phyloP scores from a whole-genome alignment of 495 filamentous ascomycete species.

The Lasiosphaeria ovina region DNA sequence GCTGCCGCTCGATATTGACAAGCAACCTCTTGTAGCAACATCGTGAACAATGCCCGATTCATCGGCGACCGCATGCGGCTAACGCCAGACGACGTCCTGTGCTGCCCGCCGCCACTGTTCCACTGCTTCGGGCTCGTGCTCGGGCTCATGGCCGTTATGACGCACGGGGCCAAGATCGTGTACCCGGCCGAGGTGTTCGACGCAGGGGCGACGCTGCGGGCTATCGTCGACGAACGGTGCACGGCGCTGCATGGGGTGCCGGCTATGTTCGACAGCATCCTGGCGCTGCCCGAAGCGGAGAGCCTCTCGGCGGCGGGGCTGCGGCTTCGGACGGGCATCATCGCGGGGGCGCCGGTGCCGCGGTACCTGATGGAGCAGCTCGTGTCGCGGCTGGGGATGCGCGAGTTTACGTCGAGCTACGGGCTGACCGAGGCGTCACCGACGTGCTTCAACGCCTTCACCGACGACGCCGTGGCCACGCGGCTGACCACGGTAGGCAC shows the following conservation, averaged over 20 bases:
- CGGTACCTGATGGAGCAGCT: constrained; percentile 61
- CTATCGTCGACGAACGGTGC: constrained; percentile 62
- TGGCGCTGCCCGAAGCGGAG: constrained; percentile 50
- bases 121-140: constrained; percentile 75
- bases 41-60: constrained; percentile 68
- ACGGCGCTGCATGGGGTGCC: constrained; percentile 71
- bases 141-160: constrained; percentile 63
- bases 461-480: constrained; percentile 57
- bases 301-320: constrained; percentile 43
- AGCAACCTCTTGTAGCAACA: constrained; percentile 47
- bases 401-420: constrained; percentile 66
- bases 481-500: constrained; percentile 64
- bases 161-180: constrained; percentile 65
- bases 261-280: constrained; percentile 68
- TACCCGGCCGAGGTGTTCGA: constrained; percentile 66
- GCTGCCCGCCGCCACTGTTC: constrained; percentile 69
- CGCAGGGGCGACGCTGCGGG: constrained; percentile 53
- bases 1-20: background rate
- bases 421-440: constrained; percentile 71
- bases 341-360: constrained; percentile 67
- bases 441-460: constrained; percentile 70
- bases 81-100: constrained; percentile 59
- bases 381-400: constrained; percentile 60
- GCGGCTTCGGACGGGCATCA: constrained; percentile 65
- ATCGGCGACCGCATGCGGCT: constrained; percentile 68